Conservation (phyloP, 768 basidiomycete genomes). For the Rhodosporidiobolus odoratus region DNA sequence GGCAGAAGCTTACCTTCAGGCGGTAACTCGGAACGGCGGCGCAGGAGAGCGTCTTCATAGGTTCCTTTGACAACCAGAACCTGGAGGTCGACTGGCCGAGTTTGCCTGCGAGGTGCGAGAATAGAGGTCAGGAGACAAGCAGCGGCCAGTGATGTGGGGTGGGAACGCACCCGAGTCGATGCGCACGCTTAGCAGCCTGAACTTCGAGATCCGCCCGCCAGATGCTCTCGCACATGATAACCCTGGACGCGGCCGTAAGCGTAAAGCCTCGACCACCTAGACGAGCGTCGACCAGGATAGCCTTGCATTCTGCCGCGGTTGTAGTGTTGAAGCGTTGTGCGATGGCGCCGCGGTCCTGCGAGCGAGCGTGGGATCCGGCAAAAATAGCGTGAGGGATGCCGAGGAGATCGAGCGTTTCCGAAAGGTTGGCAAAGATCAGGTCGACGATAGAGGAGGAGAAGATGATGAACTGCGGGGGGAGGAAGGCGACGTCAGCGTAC, state of each 20-base stretch:
- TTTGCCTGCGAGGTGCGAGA: constrained; percentile 1
- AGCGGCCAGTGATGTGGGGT: neutral
- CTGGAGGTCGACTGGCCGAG: constrained; percentile 19
- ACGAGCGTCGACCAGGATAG: constrained; percentile 32
- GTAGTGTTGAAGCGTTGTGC: constrained; percentile 20
- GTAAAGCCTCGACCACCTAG: constrained; percentile 34
- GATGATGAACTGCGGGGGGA: constrained; percentile 25
- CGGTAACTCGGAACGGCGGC: constrained; percentile 11
- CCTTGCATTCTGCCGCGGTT: constrained; percentile 15
- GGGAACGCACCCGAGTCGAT: constrained; percentile 25
- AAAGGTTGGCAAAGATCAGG: constrained; percentile 30
- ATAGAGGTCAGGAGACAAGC: neutral
- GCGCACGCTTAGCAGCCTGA: constrained; percentile 34
- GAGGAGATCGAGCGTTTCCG: constrained; percentile 34
- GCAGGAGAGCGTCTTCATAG: constrained; percentile 29
- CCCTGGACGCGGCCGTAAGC: constrained; percentile 16
- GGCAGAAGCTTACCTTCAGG: constrained; percentile 5
- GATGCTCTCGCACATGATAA: constrained; percentile 31
- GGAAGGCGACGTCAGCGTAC: neutral
- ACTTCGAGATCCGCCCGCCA: constrained; percentile 33
- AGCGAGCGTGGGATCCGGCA: constrained; percentile 7
- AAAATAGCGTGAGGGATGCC: constrained; percentile 30
- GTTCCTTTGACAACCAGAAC: constrained; percentile 28
- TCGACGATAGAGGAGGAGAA: constrained; percentile 23
- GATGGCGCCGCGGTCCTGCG: constrained; percentile 17